phyloP scores from a whole-genome alignment of 352 stramenopile species.

The Pythium oligandrum region DNA sequence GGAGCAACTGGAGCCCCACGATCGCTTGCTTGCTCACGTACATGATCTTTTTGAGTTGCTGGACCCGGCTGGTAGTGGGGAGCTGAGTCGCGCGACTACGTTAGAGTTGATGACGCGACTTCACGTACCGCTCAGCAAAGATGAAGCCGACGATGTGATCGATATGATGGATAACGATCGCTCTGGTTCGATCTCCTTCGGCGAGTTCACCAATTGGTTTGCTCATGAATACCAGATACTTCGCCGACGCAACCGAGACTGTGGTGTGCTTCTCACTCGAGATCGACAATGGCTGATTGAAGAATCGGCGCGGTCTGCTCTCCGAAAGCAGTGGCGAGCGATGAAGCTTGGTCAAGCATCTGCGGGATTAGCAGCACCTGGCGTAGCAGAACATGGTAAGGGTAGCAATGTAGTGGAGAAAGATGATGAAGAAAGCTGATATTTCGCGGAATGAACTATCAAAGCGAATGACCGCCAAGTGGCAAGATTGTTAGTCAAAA shows the following conservation, averaged over 20 bases:
- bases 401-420: too few species aligned
- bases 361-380: too few species aligned
- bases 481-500: conserved; percentile 11
- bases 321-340: conserved; percentile 50
- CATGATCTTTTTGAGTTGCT: conserved; percentile 70
- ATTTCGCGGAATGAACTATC: too few species aligned
- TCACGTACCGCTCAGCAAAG: conserved; percentile 45
- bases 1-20: conserved; percentile 23
- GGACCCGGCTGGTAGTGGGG: conserved; percentile 40
- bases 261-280: conserved; percentile 38
- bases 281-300: conserved; percentile 68
- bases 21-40: conserved; percentile 47
- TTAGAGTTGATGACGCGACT: conserved; percentile 47
- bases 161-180: conserved; percentile 79
- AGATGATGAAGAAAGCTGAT: too few species aligned
- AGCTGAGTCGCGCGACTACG: conserved; percentile 42
- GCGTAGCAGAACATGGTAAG: too few species aligned
- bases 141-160: conserved; percentile 60
- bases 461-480: too few species aligned
- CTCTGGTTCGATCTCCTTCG: conserved; percentile 58
- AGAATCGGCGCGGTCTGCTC: conserved; percentile 36
- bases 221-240: conserved; percentile 50
- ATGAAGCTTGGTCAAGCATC: conserved; percentile 9
- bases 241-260: conserved; percentile 43
- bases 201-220: conserved; percentile 68